These are phyloP conservation scores for Pseudofabraea citricarpa DNA, from an alignment of 2,329 filamentous ascomycete genomes.

Conservation along the genomic window DNA sequence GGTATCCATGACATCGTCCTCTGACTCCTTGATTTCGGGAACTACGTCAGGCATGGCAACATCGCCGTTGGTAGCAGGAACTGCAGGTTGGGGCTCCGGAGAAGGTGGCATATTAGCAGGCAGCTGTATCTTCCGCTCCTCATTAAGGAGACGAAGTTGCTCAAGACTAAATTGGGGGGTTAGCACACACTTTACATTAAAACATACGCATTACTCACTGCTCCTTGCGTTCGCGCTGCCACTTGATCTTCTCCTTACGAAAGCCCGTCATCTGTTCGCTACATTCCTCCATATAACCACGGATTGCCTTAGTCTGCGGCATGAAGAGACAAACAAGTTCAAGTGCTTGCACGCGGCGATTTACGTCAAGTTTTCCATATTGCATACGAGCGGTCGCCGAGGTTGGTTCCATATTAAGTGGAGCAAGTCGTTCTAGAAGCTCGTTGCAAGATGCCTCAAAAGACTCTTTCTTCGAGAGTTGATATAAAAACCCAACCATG, in stretches of 20 bases:
- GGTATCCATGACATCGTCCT: conserved; percentile 60
- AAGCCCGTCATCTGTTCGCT: conserved; percentile 91
- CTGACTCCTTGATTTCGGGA: conserved; percentile 53
- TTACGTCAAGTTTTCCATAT: conserved; percentile 76
- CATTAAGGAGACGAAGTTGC: conserved; percentile 65
- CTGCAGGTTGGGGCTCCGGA: conserved; percentile 45
- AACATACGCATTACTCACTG: conserved; percentile 40
- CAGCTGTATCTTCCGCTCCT: conserved; percentile 67
- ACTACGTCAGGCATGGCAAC: conserved; percentile 60
- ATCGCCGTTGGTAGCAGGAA: conserved; percentile 43
- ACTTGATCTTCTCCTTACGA: conserved; percentile 92
- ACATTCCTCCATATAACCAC: conserved; percentile 86
- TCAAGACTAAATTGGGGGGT: conserved; percentile 54
- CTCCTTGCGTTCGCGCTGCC: conserved; percentile 71
- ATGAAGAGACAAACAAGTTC: conserved; percentile 85
- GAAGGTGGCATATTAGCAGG: conserved; percentile 68
- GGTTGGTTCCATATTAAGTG: conserved; percentile 69
- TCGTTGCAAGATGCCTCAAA: conserved; percentile 71
- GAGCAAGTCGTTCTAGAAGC: conserved; percentile 76
- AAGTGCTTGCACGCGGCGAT: conserved; percentile 72
- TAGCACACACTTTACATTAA: conserved; percentile 16
- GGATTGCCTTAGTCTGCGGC: conserved; percentile 78
- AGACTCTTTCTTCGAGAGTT: conserved; percentile 71
- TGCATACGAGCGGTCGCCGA: conserved; percentile 67
- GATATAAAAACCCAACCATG: conserved; percentile 79